Evolutionary conservation across 1,139 yeast species (phyloP).

Genomic region (Sugiyamaella grinbergsii): DNA sequence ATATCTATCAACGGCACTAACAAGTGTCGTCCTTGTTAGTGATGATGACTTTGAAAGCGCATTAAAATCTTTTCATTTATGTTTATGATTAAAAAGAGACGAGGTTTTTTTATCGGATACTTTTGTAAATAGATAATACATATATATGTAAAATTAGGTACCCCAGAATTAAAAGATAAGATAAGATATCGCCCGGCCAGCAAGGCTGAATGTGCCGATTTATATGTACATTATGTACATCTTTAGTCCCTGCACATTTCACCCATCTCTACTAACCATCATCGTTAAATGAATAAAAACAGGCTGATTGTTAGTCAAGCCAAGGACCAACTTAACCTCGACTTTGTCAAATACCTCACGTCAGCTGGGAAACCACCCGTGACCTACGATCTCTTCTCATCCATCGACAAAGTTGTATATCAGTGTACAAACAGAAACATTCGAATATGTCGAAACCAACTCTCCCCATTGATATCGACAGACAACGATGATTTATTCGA

Average conservation of each 20-base stretch:
- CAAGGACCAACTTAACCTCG: background rate
- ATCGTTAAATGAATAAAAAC: constrained; percentile 4
- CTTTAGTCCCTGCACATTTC: too few species aligned
- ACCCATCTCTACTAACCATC: too few species aligned
- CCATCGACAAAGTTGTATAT: constrained; percentile 15
- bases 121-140: too few species aligned
- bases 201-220: too few species aligned
- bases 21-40: constrained; percentile 63
- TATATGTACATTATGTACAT: too few species aligned
- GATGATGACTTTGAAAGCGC: constrained; percentile 48
- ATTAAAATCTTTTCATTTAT: constrained; percentile 2
- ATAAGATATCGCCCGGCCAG: too few species aligned
- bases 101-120: too few species aligned
- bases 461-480: constrained; percentile 2
- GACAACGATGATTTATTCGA: constrained; percentile 7
- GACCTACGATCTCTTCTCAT: constrained; percentile 6
- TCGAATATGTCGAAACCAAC: constrained; percentile 7
- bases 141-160: too few species aligned
- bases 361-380: background rate
- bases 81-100: too few species aligned
- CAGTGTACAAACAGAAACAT: constrained; percentile 17
- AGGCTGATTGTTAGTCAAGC: constrained; percentile 7
- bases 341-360: background rate
- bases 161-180: too few species aligned
- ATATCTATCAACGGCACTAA: constrained; percentile 62